Conservation (phyloP, 805 yeast genomes). For the Wickerhamiella bombiphila region DNA sequence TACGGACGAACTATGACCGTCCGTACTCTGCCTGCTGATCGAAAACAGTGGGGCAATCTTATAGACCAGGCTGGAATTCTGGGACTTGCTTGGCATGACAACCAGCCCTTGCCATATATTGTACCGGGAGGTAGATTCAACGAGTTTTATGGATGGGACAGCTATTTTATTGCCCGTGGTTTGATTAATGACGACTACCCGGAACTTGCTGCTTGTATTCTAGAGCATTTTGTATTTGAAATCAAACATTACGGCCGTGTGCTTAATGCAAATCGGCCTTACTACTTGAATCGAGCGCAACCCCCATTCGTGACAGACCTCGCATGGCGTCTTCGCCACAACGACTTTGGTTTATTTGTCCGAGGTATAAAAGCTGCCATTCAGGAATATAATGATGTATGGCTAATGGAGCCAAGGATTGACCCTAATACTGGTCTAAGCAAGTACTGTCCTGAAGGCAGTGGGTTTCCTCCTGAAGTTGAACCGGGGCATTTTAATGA, state of each 20-base stretch:
- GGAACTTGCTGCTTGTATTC: conserved; percentile 76
- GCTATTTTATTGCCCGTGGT: conserved; percentile 83
- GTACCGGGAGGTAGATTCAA: conserved; percentile 98
- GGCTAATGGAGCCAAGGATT: conserved; percentile 62
- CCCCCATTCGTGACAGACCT: conserved; percentile 95
- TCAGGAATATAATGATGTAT: conserved; percentile 66
- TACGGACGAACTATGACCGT: not conserved
- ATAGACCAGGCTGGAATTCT: conserved; percentile 65
- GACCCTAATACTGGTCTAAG: conserved; percentile 68
- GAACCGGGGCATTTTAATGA: conserved; percentile 77
- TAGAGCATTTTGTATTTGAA: conserved; percentile 81
- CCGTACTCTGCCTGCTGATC: not conserved
- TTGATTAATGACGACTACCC: conserved; percentile 49
- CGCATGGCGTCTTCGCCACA: conserved; percentile 43
- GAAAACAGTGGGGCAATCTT: not conserved
- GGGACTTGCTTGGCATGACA: conserved; percentile 55
- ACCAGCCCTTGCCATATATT: conserved; percentile 63
- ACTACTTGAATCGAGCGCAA: conserved; percentile 82
- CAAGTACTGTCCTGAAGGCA: conserved; percentile 77
- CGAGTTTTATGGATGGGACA: conserved; percentile 97
- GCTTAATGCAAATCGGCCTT: conserved; percentile 83
- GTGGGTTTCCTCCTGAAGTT: conserved; percentile 79
- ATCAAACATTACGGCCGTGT: conserved; percentile 84
- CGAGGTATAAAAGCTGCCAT: conserved; percentile 66
- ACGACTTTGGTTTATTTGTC: conserved; percentile 33